Evolutionary conservation across 1,284 basidiomycete species (phyloP), one percentile per base, ranked within the genome.

Genomic region (Trichosporon inkin): DNA sequence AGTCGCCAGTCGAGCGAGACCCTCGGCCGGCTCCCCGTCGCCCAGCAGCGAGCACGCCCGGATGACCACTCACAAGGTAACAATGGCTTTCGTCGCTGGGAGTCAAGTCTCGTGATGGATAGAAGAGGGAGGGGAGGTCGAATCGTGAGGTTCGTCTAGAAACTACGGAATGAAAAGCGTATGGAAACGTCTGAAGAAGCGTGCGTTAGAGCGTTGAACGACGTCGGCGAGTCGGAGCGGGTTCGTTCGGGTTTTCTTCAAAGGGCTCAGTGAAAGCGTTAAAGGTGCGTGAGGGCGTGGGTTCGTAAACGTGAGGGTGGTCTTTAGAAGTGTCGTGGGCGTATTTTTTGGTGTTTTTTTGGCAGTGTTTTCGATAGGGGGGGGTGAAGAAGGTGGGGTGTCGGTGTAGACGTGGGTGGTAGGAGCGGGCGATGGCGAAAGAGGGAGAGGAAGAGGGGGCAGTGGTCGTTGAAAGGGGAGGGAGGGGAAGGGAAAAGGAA

Each of bases 321-420:
- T 49, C 44, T 49, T 49, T 49, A 49, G 44, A 49, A 49, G 44
- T 49, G 44, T 49, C 44, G 44, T 49, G 44, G 44, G 14, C n/a
- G 44, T 49, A 8, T 32, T 49, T 49, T 49, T 49, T 22, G 22
- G 7, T 32, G 44, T 49, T 49, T 49, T 49, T 49, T 5, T 49
- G 44, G 22, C 19, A 14, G 16, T 49, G 28, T 49, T 49, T 41
- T 49, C 44, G 44, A 49, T 20, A 17, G 16, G 11, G n/a, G n/a
- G 44, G 24, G 16, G 41, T 10, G 24, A 14, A 49, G 44, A 49
- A 22, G 44, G 41, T 16, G 22, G 44, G 44, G 44, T 49, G 44
- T 49, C 44, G 44, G 44, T 49, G 44, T 49, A 28, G 44, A 49
- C 44, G 44, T 49, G 44, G 44, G 44, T 32, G 6, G n/a, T 22